Evolutionary conservation across 352 stramenopile species (phyloP).

Genomic region (Pythium oligandrum): DNA sequence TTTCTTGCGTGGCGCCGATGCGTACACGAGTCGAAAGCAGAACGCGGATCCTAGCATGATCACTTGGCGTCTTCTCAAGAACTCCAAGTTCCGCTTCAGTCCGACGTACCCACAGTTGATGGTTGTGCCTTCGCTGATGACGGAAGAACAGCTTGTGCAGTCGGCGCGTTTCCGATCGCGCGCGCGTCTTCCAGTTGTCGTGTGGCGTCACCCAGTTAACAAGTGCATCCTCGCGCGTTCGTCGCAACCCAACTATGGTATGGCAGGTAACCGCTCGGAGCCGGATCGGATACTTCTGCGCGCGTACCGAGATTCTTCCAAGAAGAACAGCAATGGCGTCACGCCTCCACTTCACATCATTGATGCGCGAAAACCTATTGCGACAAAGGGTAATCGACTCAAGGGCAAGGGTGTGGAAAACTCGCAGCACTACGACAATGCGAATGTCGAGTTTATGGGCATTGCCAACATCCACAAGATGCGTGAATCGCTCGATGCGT

Average conservation of each 20-base stretch:
- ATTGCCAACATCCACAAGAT: slow-evolving; percentile 99
- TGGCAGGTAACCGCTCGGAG: slow-evolving; percentile 91
- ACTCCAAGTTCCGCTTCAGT: slow-evolving; percentile 90
- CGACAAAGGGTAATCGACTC: slow-evolving; percentile 75
- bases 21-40: slow-evolving; percentile 26
- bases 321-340: slow-evolving; percentile 66
- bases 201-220: slow-evolving; percentile 90
- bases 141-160: slow-evolving; percentile 88
- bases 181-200: slow-evolving; percentile 89
- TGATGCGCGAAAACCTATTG: slow-evolving; percentile 76
- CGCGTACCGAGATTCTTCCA: slow-evolving; percentile 80
- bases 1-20: slow-evolving; percentile 41
- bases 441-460: slow-evolving; percentile 95
- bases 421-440: slow-evolving; percentile 94
- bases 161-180: slow-evolving; percentile 90
- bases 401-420: slow-evolving; percentile 94
- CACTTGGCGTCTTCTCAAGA: slow-evolving; percentile 85
- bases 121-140: slow-evolving; percentile 91
- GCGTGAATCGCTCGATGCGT: slow-evolving; percentile 90
- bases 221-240: slow-evolving; percentile 93
- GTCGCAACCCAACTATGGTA: slow-evolving; percentile 95
- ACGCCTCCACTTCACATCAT: slow-evolving; percentile 81
- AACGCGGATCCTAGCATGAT: slow-evolving; percentile 26
- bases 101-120: slow-evolving; percentile 94
- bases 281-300: slow-evolving; percentile 90